Percentiles rank a stretch among this genome's conserved stretches.
phyloP scores from a whole-genome alignment of 2,329 filamentous ascomycete species.

The Phialophora chinensis region DNA sequence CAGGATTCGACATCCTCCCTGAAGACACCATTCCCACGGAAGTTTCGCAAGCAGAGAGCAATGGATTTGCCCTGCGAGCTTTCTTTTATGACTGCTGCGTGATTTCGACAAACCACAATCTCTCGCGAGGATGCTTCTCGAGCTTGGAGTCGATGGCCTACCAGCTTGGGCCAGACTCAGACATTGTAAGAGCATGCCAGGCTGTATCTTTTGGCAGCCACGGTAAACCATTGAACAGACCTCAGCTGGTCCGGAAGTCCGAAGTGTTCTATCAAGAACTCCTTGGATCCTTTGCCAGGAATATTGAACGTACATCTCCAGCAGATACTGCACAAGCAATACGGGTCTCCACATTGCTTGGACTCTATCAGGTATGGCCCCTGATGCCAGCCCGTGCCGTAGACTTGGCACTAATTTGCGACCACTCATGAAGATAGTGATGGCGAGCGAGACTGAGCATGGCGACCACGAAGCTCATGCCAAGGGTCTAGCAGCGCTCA shows the following conservation, averaged over 20 bases:
- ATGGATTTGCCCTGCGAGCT: constrained; percentile 1
- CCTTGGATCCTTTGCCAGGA: constrained; percentile 4
- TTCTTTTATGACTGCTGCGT: constrained; percentile 2
- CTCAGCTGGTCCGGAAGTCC: constrained; percentile 2
- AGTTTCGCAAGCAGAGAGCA: constrained; percentile 1
- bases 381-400: too few species aligned
- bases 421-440: not conserved
- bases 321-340: not conserved
- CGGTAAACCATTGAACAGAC: constrained; percentile 4
- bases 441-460: constrained; percentile 1
- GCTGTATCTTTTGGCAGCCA: constrained; percentile 5
- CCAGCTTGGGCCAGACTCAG: not conserved
- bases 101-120: not conserved
- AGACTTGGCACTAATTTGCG: too few species aligned
- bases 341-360: not conserved
- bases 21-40: not conserved
- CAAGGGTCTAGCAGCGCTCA: not conserved
- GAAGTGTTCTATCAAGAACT: not conserved
- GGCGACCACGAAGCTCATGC: constrained; percentile 9
- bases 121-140: not conserved
- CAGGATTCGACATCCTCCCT: not conserved
- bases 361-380: not conserved
- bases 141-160: constrained; percentile 1
- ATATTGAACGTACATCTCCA: not conserved
- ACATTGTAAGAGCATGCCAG: constrained; percentile 1